Evolutionary conservation across 2,329 filamentous ascomycete genomes (phyloP).

Genomic region (Mollisiaceae sp.): DNA sequence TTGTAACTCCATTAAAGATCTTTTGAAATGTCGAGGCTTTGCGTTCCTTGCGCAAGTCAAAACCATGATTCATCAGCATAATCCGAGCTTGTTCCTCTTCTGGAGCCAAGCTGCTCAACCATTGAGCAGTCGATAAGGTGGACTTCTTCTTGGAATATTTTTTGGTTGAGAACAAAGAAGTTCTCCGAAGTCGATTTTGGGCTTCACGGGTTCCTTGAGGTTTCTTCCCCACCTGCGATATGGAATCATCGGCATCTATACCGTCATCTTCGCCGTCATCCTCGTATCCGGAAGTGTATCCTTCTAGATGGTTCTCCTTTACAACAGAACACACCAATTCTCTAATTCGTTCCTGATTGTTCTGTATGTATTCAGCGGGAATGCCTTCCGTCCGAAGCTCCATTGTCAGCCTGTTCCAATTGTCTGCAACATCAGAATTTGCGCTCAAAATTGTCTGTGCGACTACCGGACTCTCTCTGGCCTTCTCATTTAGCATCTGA

Average conservation of each 20-base stretch:
- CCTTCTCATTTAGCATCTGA: background rate
- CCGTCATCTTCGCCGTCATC: background rate
- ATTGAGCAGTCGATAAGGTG: background rate
- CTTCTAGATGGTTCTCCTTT: background rate
- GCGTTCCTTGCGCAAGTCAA: background rate
- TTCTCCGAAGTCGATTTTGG: background rate
- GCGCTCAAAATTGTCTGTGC: conserved; percentile 1
- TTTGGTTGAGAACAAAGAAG: background rate
- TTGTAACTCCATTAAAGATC: too few species aligned
- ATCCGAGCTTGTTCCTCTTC: background rate
- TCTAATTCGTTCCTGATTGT: background rate
- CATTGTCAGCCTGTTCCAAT: background rate
- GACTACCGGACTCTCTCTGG: background rate
- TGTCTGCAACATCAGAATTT: background rate
- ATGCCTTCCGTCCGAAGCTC: conserved; percentile 3
- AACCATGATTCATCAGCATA: background rate
- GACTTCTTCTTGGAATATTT: background rate
- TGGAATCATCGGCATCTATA: background rate
- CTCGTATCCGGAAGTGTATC: background rate
- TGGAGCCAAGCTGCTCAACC: background rate
- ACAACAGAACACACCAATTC: background rate
- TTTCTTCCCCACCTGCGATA: background rate
- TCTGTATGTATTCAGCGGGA: background rate
- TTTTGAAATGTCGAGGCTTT: background rate
- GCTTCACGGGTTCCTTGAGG: background rate